phyloP scores from a whole-genome alignment of 345 rosid species.

The Toxicodendron radicans region DNA sequence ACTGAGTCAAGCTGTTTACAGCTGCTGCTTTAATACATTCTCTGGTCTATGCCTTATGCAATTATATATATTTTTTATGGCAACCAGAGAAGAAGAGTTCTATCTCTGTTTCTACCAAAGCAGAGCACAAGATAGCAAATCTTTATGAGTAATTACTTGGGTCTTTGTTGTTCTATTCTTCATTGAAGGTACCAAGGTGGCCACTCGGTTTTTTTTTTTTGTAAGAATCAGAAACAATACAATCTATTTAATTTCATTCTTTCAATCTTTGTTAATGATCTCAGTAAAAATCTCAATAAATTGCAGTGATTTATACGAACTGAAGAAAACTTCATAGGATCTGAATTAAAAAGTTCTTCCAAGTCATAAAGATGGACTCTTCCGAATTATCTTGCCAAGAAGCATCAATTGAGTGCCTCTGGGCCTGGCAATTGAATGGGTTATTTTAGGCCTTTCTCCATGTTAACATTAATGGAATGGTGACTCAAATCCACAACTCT shows the following conservation, averaged over 20 bases:
- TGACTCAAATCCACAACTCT: neutral
- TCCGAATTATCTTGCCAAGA: too few species aligned
- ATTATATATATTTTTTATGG: neutral
- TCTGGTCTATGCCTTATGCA: neutral
- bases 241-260: neutral
- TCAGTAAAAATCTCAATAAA: too few species aligned
- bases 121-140: neutral
- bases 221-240: neutral
- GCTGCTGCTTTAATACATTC: neutral
- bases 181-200: neutral
- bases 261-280: neutral
- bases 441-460: neutral
- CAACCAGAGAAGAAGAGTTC: neutral
- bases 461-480: neutral
- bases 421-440: neutral
- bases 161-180: neutral
- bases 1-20: neutral
- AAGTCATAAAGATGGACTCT: too few species aligned
- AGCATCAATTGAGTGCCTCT: too few species aligned
- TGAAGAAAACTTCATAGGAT: too few species aligned
- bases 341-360: too few species aligned
- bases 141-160: neutral
- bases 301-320: too few species aligned
- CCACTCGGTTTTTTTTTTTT: neutral
- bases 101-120: too few species aligned